Base-by-base conservation (phyloP, 2,329 filamentous ascomycete genomes). In the Cytospora leucostoma region DNA sequence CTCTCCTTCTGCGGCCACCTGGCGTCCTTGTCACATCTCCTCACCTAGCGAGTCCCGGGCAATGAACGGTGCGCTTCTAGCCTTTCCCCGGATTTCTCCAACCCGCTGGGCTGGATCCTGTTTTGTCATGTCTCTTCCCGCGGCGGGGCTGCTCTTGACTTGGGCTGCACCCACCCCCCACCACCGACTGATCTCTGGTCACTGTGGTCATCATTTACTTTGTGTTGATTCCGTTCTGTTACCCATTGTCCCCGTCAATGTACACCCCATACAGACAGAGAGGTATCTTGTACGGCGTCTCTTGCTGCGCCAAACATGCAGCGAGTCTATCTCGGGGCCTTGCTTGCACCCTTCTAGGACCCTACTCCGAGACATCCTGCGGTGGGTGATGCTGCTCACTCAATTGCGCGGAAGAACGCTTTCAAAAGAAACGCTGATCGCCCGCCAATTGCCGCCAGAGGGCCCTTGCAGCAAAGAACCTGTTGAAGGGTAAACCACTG, bases 71-170 rank as follows among this genome's bases (percentile, higher is more conserved):
- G 58, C 58, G 35, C 37, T 40, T 40, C 17, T 55, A 38, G 37
- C 51, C 49, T 52, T 40, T 47, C 59, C 58, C 59, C 59, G 51
- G 38, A 55, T 61, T 27, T 27, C 51, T 61, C 51, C 59, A 61
- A 37, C 34, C 59, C 51, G 51, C 33, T 34, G 59, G 59, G 52
- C 33, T 61, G 59, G 59, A 55, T 61, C 51, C 49, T 34, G 4
- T 52, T 33, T 47, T 56, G 58, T 61, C 47, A 61, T 61, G 58
- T 55, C 53, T 37, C 59, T 61, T 61, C 53, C 58, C 62, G 62
- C 27, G 53, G 59, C 62, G 54, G 62, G 62, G 56, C 62, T 57
- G 33, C 49, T 51, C 35, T 56, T 56, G 51, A 61, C 52, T 55
- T 59, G 57, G 27, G 27, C 27, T 27, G 44, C 44, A 47, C n/a